Conservation (phyloP, 306 rosid species). For the Chamaecrista fasciculata region DNA sequence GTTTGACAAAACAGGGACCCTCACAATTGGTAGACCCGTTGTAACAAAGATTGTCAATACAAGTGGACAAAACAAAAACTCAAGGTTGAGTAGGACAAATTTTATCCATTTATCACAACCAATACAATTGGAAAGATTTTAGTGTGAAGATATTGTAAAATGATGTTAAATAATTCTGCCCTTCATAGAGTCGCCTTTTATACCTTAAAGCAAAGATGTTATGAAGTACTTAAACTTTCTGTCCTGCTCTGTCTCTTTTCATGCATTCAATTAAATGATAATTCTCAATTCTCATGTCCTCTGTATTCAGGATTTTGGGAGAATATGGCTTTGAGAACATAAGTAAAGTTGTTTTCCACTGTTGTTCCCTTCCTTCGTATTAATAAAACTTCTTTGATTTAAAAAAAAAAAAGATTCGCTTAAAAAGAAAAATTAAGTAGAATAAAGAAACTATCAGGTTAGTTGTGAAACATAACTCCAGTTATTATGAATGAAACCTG, state of each 20-base stretch:
- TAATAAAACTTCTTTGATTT: background rate
- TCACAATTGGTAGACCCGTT: slow-evolving; percentile 89
- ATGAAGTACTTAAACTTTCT: slow-evolving; percentile 1
- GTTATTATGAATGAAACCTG: background rate
- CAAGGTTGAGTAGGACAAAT: slow-evolving; percentile 44
- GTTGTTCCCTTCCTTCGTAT: background rate
- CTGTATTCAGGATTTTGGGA: background rate
- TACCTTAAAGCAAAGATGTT: background rate
- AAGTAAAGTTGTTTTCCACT: background rate
- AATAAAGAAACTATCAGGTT: background rate
- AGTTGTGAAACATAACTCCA: background rate
- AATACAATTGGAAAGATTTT: slow-evolving; percentile 16
- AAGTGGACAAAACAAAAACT: slow-evolving; percentile 37
- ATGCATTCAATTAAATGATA: background rate
- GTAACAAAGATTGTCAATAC: slow-evolving; percentile 71
- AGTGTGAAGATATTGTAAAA: background rate
- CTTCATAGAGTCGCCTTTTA: background rate
- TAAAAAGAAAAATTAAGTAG: background rate
- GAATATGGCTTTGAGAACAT: background rate
- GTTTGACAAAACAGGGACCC: slow-evolving; percentile 97
- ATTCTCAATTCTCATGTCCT: background rate
- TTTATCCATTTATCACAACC: slow-evolving; percentile 10
- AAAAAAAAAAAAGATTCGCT: background rate
- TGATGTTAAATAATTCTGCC: background rate
- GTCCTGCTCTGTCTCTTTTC: background rate